phyloP scores from a whole-genome alignment of 1,284 basidiomycete species.

The Ceratobasidium sp. region DNA sequence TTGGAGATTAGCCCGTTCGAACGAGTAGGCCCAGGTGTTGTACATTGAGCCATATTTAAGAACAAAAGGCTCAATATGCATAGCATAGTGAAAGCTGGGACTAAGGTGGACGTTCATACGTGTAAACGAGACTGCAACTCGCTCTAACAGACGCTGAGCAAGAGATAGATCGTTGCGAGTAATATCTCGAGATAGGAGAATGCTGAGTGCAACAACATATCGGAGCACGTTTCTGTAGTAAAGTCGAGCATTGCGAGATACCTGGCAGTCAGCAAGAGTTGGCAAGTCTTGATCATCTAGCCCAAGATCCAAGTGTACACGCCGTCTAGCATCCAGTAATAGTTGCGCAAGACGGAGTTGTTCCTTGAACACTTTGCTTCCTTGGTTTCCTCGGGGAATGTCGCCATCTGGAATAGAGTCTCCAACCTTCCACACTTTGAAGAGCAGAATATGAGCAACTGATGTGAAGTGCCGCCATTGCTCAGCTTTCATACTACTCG shows the following conservation, averaged over 20 bases:
- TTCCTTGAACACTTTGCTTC: too few relatives aligned
- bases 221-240: not conserved
- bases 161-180: not conserved
- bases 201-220: not conserved
- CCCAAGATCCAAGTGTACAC: too few relatives aligned
- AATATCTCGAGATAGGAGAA: too few relatives aligned
- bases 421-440: too few relatives aligned
- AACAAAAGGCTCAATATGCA: not conserved
- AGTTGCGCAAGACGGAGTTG: too few relatives aligned
- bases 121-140: not conserved
- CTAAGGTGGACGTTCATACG: not conserved
- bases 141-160: not conserved
- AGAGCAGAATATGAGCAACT: too few relatives aligned
- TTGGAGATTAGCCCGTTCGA: not conserved
- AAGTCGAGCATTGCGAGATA: not conserved
- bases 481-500: not conserved
- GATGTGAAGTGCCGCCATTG: not conserved
- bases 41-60: not conserved
- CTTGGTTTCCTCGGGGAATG: too few relatives aligned
- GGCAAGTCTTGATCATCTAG: too few relatives aligned
- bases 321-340: too few relatives aligned
- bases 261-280: not conserved
- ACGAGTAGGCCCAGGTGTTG: not conserved
- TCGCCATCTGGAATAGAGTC: too few relatives aligned
- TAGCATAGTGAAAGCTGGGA: constrained; percentile 2